phyloP scores from a whole-genome alignment of 495 filamentous ascomycete genomes.

The Baudoinia panamericana region DNA sequence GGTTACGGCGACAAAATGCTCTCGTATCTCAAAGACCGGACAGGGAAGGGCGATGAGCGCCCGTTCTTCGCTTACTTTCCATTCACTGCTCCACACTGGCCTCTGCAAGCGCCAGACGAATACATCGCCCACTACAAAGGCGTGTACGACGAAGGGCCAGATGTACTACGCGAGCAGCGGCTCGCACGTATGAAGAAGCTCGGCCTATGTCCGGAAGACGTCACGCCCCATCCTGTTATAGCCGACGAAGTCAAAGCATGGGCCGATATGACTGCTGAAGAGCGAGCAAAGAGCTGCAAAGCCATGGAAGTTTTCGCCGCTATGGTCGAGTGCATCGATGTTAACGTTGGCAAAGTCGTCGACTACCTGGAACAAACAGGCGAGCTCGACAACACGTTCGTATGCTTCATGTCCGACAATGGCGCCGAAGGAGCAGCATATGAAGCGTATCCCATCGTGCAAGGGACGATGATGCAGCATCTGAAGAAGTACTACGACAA shows the following conservation, averaged over 20 bases:
- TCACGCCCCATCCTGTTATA: slow-evolving; percentile 34
- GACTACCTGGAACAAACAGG: slow-evolving; percentile 41
- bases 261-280: slow-evolving; percentile 37
- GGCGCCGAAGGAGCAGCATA: slow-evolving; percentile 51
- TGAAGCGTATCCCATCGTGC: slow-evolving; percentile 43
- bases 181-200: slow-evolving; percentile 29
- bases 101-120: slow-evolving; percentile 30
- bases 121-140: slow-evolving; percentile 31
- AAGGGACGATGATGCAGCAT: slow-evolving; percentile 33
- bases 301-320: slow-evolving; percentile 52
- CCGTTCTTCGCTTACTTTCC: slow-evolving; percentile 36
- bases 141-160: slow-evolving; percentile 33
- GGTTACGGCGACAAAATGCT: slow-evolving; percentile 32
- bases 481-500: slow-evolving; percentile 50
- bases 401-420: slow-evolving; percentile 53
- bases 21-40: slow-evolving; percentile 36
- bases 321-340: slow-evolving; percentile 52
- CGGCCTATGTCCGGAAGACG: slow-evolving; percentile 27
- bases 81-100: slow-evolving; percentile 37
- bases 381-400: slow-evolving; percentile 51
- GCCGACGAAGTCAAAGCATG: slow-evolving; percentile 42
- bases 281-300: slow-evolving; percentile 39
- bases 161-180: slow-evolving; percentile 27
- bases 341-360: slow-evolving; percentile 47
- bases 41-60: slow-evolving; percentile 30